Base-by-base conservation (phyloP, 1,139 yeast genomes). In the Pichia sp. region DNA sequence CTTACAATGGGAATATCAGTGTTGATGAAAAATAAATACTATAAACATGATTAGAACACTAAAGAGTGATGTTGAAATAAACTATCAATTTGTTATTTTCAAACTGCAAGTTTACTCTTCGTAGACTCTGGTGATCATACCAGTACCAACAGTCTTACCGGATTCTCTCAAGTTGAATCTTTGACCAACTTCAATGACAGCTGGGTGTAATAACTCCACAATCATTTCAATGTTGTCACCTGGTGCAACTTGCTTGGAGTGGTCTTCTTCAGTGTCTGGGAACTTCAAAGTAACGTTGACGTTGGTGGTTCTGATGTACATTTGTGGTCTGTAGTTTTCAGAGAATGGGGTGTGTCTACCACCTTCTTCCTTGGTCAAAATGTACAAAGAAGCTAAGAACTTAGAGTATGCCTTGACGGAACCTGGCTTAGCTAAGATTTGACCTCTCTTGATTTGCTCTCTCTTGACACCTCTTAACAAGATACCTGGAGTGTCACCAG, bases 111-210 rank as follows among this genome's bases (percentile, higher is more conserved):
- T 24, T 33, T 44, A 45, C 31, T 72, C 78, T 66, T 84, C 95
- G 53, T 86, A 66, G 64, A 91, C 82, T 70, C 95, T 82, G 57
- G 98, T 91, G 55, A 91, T 77, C 70, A 91, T 72, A 72, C 98
- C 98, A 53, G 98, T 91, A 66, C 96, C 98, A 52, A 91, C 97
- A 49, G 98, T 91, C 71, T 81, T 85, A 63, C 97, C 97, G 70
- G 98, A 97, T 73, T 91, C 99, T 79, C 99, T 93, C 63, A 91
- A 76, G 78, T 91, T 91, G 82, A 91, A 91, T 69, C 97, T 85
- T 72, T 87, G 96, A 65, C 94, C 94, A 56, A 82, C 80, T 72
- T 91, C 98, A 51, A 93, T 62, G 49, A 97, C 96, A 53, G 94
- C 85, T 61, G 95, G 91, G 69, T 77, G 86, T 50, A 83, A 80